These are phyloP conservation scores for Eucalyptus curtisii DNA, from an alignment of 345 rosid genomes.

Conservation along the genomic window DNA sequence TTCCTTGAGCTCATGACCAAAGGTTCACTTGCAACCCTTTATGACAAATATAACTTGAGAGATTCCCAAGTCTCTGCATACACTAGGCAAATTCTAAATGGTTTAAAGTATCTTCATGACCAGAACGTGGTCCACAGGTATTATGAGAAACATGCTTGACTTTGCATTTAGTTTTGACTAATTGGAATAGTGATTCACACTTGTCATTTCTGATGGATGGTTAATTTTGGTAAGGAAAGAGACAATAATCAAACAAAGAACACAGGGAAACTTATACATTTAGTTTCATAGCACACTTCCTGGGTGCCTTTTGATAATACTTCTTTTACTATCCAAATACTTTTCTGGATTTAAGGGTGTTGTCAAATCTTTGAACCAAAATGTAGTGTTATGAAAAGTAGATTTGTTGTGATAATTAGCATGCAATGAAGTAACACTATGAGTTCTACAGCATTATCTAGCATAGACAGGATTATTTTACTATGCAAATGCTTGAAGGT, in stretches of 20 bases:
- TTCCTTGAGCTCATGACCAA: slow-evolving; percentile 24
- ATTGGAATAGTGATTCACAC: not conserved
- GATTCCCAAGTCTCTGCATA: slow-evolving; percentile 62
- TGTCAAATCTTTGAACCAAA: not conserved
- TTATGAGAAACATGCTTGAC: not conserved
- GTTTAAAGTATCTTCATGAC: slow-evolving; percentile 77
- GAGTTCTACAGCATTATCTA: not conserved
- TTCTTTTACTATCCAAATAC: not conserved
- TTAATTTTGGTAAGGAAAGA: not conserved
- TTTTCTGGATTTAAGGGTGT: not conserved
- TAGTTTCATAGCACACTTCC: not conserved
- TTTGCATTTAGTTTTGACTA: not conserved
- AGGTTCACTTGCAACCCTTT: slow-evolving; percentile 65
- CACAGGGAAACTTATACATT: not conserved
- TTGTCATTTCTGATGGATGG: not conserved
- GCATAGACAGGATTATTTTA: not conserved
- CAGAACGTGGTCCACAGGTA: slow-evolving; percentile 39
- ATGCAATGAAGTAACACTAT: not conserved
- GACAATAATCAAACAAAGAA: not conserved
- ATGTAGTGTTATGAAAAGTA: not conserved
- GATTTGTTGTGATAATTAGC: not conserved
- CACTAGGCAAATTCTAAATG: slow-evolving; percentile 70
- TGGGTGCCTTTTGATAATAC: not conserved
- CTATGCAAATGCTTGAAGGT: not conserved
- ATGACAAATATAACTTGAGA: slow-evolving; percentile 36